A percentile compares a stretch with the other conserved stretches of the same genome.
phyloP scores from a whole-genome alignment of 257 asterid species.

The Schizonepeta tenuifolia region DNA sequence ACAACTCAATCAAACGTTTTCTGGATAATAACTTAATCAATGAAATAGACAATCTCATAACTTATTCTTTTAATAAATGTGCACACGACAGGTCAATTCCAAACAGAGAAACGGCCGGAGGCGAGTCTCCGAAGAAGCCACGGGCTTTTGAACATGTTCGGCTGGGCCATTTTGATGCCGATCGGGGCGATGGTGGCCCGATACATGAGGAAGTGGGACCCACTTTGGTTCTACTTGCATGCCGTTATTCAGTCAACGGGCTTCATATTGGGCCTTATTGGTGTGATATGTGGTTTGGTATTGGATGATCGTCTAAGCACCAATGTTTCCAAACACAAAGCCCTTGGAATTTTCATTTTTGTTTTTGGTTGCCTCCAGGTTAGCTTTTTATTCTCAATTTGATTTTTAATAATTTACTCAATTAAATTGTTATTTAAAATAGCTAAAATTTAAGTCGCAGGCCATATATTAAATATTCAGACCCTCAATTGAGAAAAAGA shows the following conservation, averaged over 20 bases:
- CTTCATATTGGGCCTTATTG: constrained; percentile 66
- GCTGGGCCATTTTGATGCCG: constrained; percentile 84
- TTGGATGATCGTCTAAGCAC: constrained; percentile 54
- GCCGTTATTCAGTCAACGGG: constrained; percentile 59
- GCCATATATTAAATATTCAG: too few relatives aligned
- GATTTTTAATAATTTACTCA: too few relatives aligned
- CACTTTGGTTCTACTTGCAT: constrained; percentile 87
- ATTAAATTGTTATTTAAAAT: too few relatives aligned
- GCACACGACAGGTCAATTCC: constrained; percentile 52
- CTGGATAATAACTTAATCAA: too few relatives aligned
- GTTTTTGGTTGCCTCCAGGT: constrained; percentile 88
- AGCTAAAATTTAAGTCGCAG: too few relatives aligned
- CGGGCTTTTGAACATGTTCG: constrained; percentile 79
- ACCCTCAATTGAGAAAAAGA: too few relatives aligned
- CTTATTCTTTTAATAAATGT: too few relatives aligned
- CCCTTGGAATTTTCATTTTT: constrained; percentile 67
- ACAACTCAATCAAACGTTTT: too few relatives aligned
- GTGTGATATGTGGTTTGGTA: constrained; percentile 68
- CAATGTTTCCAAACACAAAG: constrained; percentile 66
- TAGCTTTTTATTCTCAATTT: too few relatives aligned
- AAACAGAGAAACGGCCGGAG: constrained; percentile 34
- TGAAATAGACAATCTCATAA: too few relatives aligned
- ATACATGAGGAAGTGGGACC: constrained; percentile 73
- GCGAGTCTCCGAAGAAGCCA: constrained; percentile 60
- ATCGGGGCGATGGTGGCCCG: constrained; percentile 85